Evolutionary conservation across 1,284 basidiomycete genomes (phyloP).

Genomic region (Porogramme epimiltina): DNA sequence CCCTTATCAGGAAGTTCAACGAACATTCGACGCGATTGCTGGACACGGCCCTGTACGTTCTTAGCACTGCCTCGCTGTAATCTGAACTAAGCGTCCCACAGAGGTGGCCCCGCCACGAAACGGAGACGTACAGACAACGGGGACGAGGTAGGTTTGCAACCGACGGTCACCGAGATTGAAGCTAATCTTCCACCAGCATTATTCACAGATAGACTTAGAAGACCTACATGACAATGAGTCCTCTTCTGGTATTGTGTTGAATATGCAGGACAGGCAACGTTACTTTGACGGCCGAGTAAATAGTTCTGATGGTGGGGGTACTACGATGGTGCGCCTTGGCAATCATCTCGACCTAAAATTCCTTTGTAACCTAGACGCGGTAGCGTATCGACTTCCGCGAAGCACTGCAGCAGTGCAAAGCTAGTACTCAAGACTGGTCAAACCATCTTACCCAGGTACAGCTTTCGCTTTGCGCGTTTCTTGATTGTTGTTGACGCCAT

Average conservation of each 20-base stretch:
- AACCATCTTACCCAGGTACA: slow-evolving; percentile 56
- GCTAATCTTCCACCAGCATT: slow-evolving; percentile 24
- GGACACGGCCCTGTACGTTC: slow-evolving; percentile 68
- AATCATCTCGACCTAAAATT: not conserved
- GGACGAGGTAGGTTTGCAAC: slow-evolving; percentile 29
- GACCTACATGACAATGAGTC: slow-evolving; percentile 77
- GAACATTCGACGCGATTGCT: slow-evolving; percentile 93
- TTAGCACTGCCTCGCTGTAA: not conserved
- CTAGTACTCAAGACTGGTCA: slow-evolving; percentile 59
- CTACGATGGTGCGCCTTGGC: slow-evolving; percentile 35
- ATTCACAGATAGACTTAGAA: slow-evolving; percentile 82
- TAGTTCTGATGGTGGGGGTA: slow-evolving; percentile 28
- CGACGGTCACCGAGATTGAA: not conserved
- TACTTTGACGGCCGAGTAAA: slow-evolving; percentile 70
- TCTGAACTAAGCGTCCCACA: slow-evolving; percentile 27
- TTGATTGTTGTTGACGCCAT: too few species aligned
- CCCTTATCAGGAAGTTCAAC: slow-evolving; percentile 96
- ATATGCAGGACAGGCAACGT: slow-evolving; percentile 80
- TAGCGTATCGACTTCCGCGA: slow-evolving; percentile 45
- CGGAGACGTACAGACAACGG: slow-evolving; percentile 52
- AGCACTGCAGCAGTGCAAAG: slow-evolving; percentile 48
- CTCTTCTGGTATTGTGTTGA: slow-evolving; percentile 72
- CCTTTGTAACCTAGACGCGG: not conserved
- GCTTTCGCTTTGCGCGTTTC: too few species aligned
- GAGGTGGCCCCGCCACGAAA: slow-evolving; percentile 63